phyloP scores from a whole-genome alignment of 352 stramenopile species.

The Globisporangium paroecandrum region DNA sequence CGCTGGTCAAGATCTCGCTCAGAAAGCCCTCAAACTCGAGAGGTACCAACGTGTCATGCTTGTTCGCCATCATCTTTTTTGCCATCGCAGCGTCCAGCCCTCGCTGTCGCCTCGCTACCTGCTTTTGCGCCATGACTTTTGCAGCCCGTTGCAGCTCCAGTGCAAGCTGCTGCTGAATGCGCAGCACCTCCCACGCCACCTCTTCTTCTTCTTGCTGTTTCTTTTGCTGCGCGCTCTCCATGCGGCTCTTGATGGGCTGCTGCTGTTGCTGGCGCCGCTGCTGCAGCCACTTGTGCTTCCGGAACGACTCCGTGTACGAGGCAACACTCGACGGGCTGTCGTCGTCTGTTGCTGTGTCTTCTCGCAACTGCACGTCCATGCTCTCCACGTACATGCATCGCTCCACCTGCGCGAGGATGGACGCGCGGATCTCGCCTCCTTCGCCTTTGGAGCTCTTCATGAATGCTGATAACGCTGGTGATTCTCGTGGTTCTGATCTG shows the following conservation, averaged over 20 bases:
- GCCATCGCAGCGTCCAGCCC: slow-evolving; percentile 12
- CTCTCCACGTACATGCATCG: slow-evolving; percentile 44
- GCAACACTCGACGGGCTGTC: slow-evolving; percentile 6
- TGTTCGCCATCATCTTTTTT: slow-evolving; percentile 3
- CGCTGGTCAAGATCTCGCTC: slow-evolving; percentile 26
- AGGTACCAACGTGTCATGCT: slow-evolving; percentile 8
- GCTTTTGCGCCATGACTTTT: neutral
- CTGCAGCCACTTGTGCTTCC: slow-evolving; percentile 41
- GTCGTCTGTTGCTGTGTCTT: neutral
- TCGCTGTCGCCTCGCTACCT: neutral
- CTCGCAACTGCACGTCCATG: slow-evolving; percentile 20
- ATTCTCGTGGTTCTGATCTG: neutral
- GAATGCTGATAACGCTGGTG: neutral
- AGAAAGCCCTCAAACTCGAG: slow-evolving; percentile 31
- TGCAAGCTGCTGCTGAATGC: slow-evolving; percentile 10
- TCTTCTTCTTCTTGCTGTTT: neutral
- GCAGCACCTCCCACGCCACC: neutral
- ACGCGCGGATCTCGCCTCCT: slow-evolving; percentile 15
- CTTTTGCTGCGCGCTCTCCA: neutral
- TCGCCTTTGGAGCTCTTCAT: slow-evolving; percentile 3
- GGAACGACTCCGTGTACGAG: slow-evolving; percentile 34
- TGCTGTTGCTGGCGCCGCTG: slow-evolving; percentile 26
- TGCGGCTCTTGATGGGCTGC: neutral
- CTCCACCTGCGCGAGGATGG: slow-evolving; percentile 33
- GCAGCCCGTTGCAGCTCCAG: slow-evolving; percentile 20